Evolutionary conservation across 2,329 filamentous ascomycete species (phyloP), one percentile per base, ranked within the genome.

Genomic region (Neurospora sp.): DNA sequence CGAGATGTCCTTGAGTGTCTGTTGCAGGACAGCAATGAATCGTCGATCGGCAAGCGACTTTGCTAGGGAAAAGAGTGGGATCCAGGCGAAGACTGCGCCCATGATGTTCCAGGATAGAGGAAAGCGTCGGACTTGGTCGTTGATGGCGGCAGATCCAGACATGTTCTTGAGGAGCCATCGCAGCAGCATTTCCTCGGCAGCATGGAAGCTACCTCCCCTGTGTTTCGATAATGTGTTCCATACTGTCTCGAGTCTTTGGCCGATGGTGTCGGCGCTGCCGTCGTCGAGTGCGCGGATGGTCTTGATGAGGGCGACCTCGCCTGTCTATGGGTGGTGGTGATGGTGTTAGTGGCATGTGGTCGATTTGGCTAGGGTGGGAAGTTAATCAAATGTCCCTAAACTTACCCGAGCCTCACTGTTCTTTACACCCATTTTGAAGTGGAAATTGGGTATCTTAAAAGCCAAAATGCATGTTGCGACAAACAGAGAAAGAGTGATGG

Each of bases 1-100:
- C 1, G 83, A 83, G 43, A 86, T 73, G 33, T 93, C 90, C 66
- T 87, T 83, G 66, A 93, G 79, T 0, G 89, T 87, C 74, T 88
- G 86, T 74, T 89, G 87, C 57, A 96, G 78, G 10, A 92, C 86
- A 0, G 81, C 79, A 40, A 91, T 80, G 68, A 96, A 92, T 66
- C 87, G 85, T 70, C 89, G 84, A 70, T 93, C 89, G 28, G 87
- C 88, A 6, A 97, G 83, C 4, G 91, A 88, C 70, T 89, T 88
- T 8, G 92, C 91, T 33, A 92, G 83, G 11, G 88, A 89, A 66
- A 91, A 89, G 0, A 88, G 81, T 0, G 92, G 89, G 19, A 95
- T 87, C n/a, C 88, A 81, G 67, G 84, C 81, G 69, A 92, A 84
- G 66, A 91, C 82, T 70, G 84, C 85, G 65, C 83, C 82, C 33